Base-by-base conservation (phyloP, 805 yeast genomes). In the Groenewaldozyma salmanticensis region DNA sequence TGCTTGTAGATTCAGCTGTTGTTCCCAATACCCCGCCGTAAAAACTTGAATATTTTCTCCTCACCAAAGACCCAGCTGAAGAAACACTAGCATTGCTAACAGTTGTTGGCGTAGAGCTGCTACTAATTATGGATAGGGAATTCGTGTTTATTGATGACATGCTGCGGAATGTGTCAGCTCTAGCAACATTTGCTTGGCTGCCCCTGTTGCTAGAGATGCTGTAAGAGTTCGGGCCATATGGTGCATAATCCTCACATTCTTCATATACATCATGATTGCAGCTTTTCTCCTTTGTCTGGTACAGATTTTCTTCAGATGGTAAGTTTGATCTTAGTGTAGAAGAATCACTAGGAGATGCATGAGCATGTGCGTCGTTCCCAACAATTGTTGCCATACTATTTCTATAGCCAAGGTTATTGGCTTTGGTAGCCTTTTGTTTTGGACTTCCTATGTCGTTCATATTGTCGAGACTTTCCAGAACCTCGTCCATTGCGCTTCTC, bases 31-130 rank as follows among this genome's bases (percentile, higher is more conserved):
- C 16, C 33, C 16, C 13, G 42, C 5, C 29, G 11, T 7, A 36
- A 15, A 3, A 40, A 33, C 17, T 32, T 21, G 33, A 22, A 13
- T 33, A n/a, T 51, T 72, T 80, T 57, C 85, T 94, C 53, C 94
- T 72, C 35, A 79, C 77, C 44, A 77, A 77, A 22, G 94, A 82
- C 0, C 94, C 94, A 1, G 95, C 94, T 47, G 92, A 80, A 0
- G 95, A 82, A 3, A 95, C 95, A 62, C 92, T 81, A 47, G 82
- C 71, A 57, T 83, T 92, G 27, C 74, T 70, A 61, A 70, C 58
- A 6, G 66, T 54, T 2, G 74, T 66, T 21, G 69, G 48, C 2
- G 53, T 40, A 6, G 52, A 44, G 38, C 51, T 42, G 27, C 32
- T 16, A 33, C 48, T 47, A 16, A 40, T 32, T 27, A 45, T 42